Conservation (phyloP, 768 basidiomycete genomes). For the Coprinopsis cinerea region DNA sequence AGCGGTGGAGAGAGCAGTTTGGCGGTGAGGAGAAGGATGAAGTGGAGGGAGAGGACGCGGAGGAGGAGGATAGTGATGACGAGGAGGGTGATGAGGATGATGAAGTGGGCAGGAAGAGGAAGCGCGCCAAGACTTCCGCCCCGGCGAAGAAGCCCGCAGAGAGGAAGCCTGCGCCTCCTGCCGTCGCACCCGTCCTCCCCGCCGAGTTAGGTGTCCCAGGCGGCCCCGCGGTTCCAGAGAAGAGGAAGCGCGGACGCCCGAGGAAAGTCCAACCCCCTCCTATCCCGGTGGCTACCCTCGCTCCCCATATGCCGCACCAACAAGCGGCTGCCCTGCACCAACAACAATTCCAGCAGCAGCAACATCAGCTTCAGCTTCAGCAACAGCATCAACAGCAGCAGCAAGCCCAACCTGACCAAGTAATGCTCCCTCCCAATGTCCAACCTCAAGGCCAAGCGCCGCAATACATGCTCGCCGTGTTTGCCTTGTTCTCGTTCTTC, state of each 20-base stretch:
- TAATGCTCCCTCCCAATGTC: background rate
- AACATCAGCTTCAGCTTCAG: slow-evolving; percentile 12
- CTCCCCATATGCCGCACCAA: slow-evolving; percentile 10
- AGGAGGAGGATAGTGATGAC: slow-evolving; percentile 52
- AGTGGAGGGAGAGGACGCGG: slow-evolving; percentile 46
- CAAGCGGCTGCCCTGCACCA: slow-evolving; percentile 6
- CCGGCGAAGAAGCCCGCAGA: slow-evolving; percentile 31
- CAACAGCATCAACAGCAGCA: slow-evolving; percentile 18
- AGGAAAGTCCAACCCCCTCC: slow-evolving; percentile 59
- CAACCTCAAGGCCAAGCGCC: slow-evolving; percentile 29
- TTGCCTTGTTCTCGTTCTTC: slow-evolving; percentile 83
- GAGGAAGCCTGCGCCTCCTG: slow-evolving; percentile 37
- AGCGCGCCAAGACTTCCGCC: slow-evolving; percentile 47
- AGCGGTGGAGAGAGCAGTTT: slow-evolving; percentile 65
- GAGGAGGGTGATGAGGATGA: slow-evolving; percentile 48
- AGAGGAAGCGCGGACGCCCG: slow-evolving; percentile 80
- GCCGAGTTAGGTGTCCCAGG: slow-evolving; percentile 21
- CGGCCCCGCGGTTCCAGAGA: slow-evolving; percentile 46
- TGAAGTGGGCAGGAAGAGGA: slow-evolving; percentile 50
- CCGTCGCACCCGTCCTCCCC: slow-evolving; percentile 17
- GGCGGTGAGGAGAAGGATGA: slow-evolving; percentile 75
- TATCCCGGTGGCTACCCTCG: slow-evolving; percentile 14
- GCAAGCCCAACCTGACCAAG: slow-evolving; percentile 18
- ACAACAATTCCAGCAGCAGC: slow-evolving; percentile 18
- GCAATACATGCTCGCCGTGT: slow-evolving; percentile 77